Conservation (phyloP, 192 early-diverging fungal genomes). For the Backusella tarrabulga region DNA sequence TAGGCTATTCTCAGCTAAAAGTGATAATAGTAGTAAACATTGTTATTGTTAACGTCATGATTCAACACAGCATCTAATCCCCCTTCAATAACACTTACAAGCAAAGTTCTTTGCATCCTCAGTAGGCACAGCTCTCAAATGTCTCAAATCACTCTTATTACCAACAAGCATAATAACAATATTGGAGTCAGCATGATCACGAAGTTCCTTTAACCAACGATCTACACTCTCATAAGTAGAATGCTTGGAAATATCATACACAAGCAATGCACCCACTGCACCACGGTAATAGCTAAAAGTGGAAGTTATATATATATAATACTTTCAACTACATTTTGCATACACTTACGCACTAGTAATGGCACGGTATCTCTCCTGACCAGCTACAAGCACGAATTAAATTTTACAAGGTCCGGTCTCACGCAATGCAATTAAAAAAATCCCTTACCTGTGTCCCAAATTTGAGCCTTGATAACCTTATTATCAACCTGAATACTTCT, state of each 20-base stretch:
- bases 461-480: constrained; percentile 98
- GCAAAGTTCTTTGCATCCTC: constrained; percentile 99
- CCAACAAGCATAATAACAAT: constrained; percentile 99
- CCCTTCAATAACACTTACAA: constrained; percentile 46
- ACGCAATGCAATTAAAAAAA: neutral
- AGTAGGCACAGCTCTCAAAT: constrained; percentile 94
- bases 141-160: constrained; percentile 98
- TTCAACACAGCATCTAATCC: neutral
- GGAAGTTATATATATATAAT: neutral
- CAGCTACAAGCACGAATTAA: constrained; percentile 37
- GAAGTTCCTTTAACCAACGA: constrained; percentile 97
- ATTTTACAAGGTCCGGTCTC: neutral
- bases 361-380: constrained; percentile 80
- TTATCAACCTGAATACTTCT: constrained; percentile 92
- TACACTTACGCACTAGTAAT: constrained; percentile 67
- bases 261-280: constrained; percentile 95
- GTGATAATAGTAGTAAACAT: constrained; percentile 1
- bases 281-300: constrained; percentile 86
- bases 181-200: constrained; percentile 95
- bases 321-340: constrained; percentile 12
- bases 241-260: constrained; percentile 98
- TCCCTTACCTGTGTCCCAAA: constrained; percentile 92
- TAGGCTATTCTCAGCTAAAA: constrained; percentile 43
- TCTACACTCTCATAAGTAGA: constrained; percentile 94
- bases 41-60: constrained; percentile 60